A percentile compares a stretch with the other conserved stretches of the same genome.
Evolutionary conservation across 2,329 filamentous ascomycete species (phyloP).

Genomic region (Neofusicoccum ribis): DNA sequence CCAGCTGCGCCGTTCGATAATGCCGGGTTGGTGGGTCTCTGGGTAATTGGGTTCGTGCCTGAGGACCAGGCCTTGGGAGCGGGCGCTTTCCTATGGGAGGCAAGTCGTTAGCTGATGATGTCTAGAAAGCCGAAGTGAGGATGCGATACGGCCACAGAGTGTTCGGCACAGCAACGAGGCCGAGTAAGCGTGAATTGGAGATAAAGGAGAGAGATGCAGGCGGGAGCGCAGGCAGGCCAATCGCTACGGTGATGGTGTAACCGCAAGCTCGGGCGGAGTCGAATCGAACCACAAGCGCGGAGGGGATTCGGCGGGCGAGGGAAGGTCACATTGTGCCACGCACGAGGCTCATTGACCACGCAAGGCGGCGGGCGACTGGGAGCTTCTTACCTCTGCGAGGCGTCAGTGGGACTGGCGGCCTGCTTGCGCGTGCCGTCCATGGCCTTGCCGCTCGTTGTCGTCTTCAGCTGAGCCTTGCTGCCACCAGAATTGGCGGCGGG

Average conservation of each 20-base stretch:
- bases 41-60: slow-evolving; percentile 62
- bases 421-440: slow-evolving; percentile 57
- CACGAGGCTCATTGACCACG: slow-evolving; percentile 12
- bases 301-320: slow-evolving; percentile 9
- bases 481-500: slow-evolving; percentile 39
- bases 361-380: slow-evolving; percentile 2
- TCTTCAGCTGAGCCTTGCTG: slow-evolving; percentile 50
- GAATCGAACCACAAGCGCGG: slow-evolving; percentile 19
- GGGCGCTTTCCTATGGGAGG: slow-evolving; percentile 48
- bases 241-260: slow-evolving; percentile 19
- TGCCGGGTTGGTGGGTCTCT: slow-evolving; percentile 46
- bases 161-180: not conserved
- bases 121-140: not conserved
- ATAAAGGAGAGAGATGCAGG: slow-evolving; percentile 17
- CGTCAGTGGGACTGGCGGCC: slow-evolving; percentile 56
- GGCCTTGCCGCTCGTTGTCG: slow-evolving; percentile 51
- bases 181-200: slow-evolving; percentile 3
- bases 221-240: slow-evolving; percentile 14
- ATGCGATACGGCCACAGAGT: not conserved
- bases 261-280: slow-evolving; percentile 17
- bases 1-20: slow-evolving; percentile 52
- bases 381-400: slow-evolving; percentile 53
- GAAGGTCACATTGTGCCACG: slow-evolving; percentile 18
- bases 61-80: slow-evolving; percentile 62
- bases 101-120: slow-evolving; percentile 10